Base-by-base conservation (phyloP, 1,139 yeast species). In the Yamadazyma jaroonii region DNA sequence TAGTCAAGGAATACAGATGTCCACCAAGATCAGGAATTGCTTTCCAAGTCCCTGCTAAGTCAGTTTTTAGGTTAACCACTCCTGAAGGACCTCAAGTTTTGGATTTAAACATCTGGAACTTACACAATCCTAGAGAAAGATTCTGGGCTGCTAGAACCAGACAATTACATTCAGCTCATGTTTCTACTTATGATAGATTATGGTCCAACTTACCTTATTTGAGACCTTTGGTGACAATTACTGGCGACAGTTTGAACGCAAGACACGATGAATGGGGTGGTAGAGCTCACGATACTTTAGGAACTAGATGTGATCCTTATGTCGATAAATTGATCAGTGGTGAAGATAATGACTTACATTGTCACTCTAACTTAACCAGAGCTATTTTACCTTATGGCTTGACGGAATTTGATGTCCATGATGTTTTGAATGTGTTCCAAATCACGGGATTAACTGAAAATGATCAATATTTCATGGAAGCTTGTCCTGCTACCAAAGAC, bases 31-130 rank as follows among this genome's bases (percentile, higher is more conserved):
- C 80, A 1, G 86, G 81, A 3, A 64, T 74, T 38, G 81, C 84
- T 0, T 76, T 82, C 61, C 74, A 72, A 44, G 78, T 80, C 10
- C 81, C 83, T 9, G 79, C 79, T 15, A 78, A 76, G 11, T 64
- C 74, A 23, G 70, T 80, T 21, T 77, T 81, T 45, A 62, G 86
- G 26, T 63, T 81, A 37, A 75, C 77, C 5, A 77, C 84, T 0
- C 82, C 84, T 2, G 79, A 80, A 46, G 86, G 86, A 2, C 83
- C 86, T 1, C 86, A 80, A 53, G 86, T 81, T 4, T 80, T 84
- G 49, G 86, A 81, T 50, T 68, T 80, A 56, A 80, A 81, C 57
- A 72, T 79, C 35, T 80, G 85, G 86, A 76, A 72, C 50, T 61
- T 62, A 30, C 67, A 75, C 47, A 78, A 79, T 51, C 84, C 81